phyloP scores from a whole-genome alignment of 148 eudicot species.

The Spergularia bocconei region DNA sequence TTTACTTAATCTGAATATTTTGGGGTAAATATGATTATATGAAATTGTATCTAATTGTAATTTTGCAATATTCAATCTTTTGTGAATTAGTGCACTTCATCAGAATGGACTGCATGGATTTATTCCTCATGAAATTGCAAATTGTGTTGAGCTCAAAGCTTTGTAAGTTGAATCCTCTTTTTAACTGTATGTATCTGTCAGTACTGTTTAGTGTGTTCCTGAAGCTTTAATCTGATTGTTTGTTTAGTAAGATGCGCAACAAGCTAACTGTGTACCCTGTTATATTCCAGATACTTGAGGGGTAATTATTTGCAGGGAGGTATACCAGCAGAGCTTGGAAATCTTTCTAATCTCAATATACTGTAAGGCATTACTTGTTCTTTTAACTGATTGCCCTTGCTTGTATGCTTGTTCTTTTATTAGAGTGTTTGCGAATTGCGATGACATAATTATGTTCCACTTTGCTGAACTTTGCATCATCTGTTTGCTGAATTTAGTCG shows the following conservation, averaged over 20 bases:
- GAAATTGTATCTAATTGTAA: constrained; percentile 10
- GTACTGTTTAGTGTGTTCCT: not conserved
- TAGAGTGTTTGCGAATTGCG: not conserved
- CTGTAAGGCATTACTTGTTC: constrained; percentile 47
- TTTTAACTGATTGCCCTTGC: not conserved
- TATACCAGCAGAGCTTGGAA: constrained; percentile 84
- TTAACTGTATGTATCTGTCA: not conserved
- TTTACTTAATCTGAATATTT: not conserved
- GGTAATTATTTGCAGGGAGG: constrained; percentile 93
- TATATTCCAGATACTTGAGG: constrained; percentile 63
- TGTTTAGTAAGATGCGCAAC: not conserved
- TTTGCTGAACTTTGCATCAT: constrained; percentile 9
- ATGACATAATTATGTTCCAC: not conserved
- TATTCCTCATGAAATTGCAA: constrained; percentile 78
- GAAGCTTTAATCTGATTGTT: not conserved
- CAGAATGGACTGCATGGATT: constrained; percentile 86
- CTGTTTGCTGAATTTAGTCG: not conserved
- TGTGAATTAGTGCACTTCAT: constrained; percentile 72
- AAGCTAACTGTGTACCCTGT: not conserved
- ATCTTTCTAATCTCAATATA: constrained; percentile 69
- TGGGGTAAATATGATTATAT: constrained; percentile 4
- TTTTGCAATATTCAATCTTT: constrained; percentile 2
- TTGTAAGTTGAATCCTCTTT: constrained; percentile 50
- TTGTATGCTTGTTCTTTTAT: not conserved
- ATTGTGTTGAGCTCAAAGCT: constrained; percentile 86